Percentiles rank a stretch among this genome's conserved stretches.
Evolutionary conservation across 768 basidiomycete species (phyloP).

Genomic region (Kwoniella dejecticola): DNA sequence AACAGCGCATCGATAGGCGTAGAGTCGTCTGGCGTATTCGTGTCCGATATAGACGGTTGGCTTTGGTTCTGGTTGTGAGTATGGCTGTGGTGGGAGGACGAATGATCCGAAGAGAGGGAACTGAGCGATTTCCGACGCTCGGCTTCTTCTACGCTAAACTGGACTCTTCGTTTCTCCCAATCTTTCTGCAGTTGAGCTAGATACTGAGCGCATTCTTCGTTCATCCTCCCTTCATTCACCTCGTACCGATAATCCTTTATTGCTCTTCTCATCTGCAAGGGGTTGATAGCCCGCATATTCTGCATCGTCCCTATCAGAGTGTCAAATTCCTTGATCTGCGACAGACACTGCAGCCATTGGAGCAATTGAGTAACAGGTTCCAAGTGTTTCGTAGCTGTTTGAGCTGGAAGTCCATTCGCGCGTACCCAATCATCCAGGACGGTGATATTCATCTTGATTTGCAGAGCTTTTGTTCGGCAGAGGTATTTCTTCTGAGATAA

Average conservation of each 20-base stretch:
- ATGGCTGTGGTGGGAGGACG: too few species aligned
- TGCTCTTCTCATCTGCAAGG: slow-evolving; percentile 92
- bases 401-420: slow-evolving; percentile 73
- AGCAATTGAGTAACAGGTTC: slow-evolving; percentile 75
- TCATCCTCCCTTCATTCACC: slow-evolving; percentile 87
- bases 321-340: slow-evolving; percentile 83
- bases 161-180: slow-evolving; percentile 90
- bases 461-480: slow-evolving; percentile 83
- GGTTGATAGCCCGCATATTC: slow-evolving; percentile 81
- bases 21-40: slow-evolving; percentile 36
- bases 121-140: slow-evolving; percentile 63
- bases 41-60: slow-evolving; percentile 46
- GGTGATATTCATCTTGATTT: slow-evolving; percentile 83
- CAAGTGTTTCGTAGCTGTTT: slow-evolving; percentile 73
- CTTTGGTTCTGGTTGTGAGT: slow-evolving; percentile 54
- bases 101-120: slow-evolving; percentile 56
- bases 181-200: slow-evolving; percentile 93
- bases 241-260: slow-evolving; percentile 85
- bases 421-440: slow-evolving; percentile 90
- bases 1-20: slow-evolving; percentile 75
- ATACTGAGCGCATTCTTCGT: slow-evolving; percentile 92
- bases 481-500: slow-evolving; percentile 80
- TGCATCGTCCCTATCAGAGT: slow-evolving; percentile 88
- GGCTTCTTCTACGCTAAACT: slow-evolving; percentile 61
- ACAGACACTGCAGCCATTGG: slow-evolving; percentile 67